A percentile compares a stretch with the other conserved stretches of the same genome.
Conservation (phyloP, 1,139 yeast species). For the Diutina catenulata region DNA sequence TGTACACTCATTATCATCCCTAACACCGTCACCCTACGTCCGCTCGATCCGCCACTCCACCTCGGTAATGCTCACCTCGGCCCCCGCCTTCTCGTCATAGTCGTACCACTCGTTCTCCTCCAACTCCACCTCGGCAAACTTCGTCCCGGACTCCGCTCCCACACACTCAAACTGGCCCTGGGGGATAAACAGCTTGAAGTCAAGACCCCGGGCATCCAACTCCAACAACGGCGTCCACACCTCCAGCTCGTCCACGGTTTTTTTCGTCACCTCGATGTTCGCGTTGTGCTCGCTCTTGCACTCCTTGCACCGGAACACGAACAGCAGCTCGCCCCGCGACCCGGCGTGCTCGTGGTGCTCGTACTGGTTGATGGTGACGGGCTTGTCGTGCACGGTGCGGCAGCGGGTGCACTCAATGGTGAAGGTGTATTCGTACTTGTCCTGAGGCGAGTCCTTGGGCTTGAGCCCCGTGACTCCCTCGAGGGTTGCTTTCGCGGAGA, state of each 20-base stretch:
- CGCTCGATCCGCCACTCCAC: constrained; percentile 21
- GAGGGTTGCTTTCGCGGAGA: constrained; percentile 41
- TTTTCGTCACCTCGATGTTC: constrained; percentile 23
- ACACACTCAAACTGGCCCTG: constrained; percentile 55
- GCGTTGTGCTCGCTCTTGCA: constrained; percentile 42
- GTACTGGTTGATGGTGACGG: constrained; percentile 57
- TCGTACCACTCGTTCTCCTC: constrained; percentile 89
- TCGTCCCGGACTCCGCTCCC: constrained; percentile 40
- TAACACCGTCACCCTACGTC: not conserved
- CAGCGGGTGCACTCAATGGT: constrained; percentile 68
- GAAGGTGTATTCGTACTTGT: constrained; percentile 68
- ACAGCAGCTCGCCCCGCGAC: constrained; percentile 75
- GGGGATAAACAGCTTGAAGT: constrained; percentile 56
- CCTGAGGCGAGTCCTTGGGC: constrained; percentile 47
- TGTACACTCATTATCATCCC: not conserved
- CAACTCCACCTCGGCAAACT: constrained; percentile 55
- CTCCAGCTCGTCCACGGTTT: constrained; percentile 18
- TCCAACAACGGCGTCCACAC: constrained; percentile 39
- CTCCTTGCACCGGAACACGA: constrained; percentile 63
- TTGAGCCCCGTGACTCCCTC: constrained; percentile 50
- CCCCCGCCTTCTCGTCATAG: constrained; percentile 75
- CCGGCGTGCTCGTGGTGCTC: constrained; percentile 54
- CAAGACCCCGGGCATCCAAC: constrained; percentile 81
- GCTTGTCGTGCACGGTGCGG: constrained; percentile 65
- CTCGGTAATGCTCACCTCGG: constrained; percentile 74